phyloP scores from a whole-genome alignment of 2,329 filamentous ascomycete genomes.

The Talaromyces sp. region DNA sequence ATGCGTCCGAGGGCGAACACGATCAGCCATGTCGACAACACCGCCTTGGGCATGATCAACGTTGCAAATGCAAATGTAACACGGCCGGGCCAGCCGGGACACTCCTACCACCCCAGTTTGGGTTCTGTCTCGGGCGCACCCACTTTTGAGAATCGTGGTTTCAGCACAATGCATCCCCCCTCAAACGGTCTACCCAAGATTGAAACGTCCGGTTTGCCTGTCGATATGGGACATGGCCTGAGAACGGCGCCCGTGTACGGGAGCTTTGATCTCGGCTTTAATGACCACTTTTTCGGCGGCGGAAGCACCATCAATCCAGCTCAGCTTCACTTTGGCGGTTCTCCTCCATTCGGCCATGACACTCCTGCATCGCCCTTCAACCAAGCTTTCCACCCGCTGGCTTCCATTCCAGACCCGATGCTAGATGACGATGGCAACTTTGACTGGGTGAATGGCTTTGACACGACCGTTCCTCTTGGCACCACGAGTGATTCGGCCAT shows the following conservation, averaged over 20 bases:
- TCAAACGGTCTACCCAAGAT: constrained; percentile 71
- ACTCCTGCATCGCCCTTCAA: constrained; percentile 37
- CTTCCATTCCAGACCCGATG: constrained; percentile 50
- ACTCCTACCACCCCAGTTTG: constrained; percentile 72
- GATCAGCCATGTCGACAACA: constrained; percentile 84
- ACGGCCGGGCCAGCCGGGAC: constrained; percentile 29
- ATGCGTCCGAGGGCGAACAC: constrained; percentile 93
- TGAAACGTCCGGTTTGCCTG: constrained; percentile 67
- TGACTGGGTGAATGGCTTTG: constrained; percentile 80
- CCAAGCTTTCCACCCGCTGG: constrained; percentile 44
- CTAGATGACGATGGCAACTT: constrained; percentile 68
- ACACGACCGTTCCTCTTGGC: constrained; percentile 67
- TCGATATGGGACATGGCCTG: constrained; percentile 64
- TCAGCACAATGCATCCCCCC: constrained; percentile 49
- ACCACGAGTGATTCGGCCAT: constrained; percentile 72
- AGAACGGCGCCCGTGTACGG: constrained; percentile 74
- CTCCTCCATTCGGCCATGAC: constrained; percentile 52
- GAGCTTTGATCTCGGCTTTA: constrained; percentile 65
- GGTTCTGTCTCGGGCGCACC: constrained; percentile 54
- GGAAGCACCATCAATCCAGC: constrained; percentile 57
- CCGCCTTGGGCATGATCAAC: constrained; percentile 61
- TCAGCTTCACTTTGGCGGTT: constrained; percentile 77
- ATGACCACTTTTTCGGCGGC: constrained; percentile 52
- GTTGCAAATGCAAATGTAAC: constrained; percentile 23
- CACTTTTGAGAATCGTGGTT: constrained; percentile 63